Evolutionary conservation across 2,329 filamentous ascomycete genomes (phyloP), one percentile per base, ranked within the genome.

Genomic region (Aspergillus tamarii): DNA sequence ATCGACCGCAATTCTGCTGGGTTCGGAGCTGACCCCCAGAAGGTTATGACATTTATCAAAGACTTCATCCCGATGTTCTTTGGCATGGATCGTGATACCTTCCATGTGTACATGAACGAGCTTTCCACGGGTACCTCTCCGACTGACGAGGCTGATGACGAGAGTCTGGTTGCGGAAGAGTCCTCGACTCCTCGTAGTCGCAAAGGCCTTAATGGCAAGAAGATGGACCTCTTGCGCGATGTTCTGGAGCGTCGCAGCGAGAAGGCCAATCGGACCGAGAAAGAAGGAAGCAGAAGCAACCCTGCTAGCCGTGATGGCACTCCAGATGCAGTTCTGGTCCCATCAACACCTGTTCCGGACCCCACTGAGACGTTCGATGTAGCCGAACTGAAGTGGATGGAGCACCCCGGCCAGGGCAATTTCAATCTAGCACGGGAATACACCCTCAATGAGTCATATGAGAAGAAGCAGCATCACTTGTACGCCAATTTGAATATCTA

Each of bases 401-500:
- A 86, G 78, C 80, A 89, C 81, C 80, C 86, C 72, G 70, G 82
- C 81, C 74, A 83, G 81, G 77, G 84, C 48, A 83, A 86, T 73
- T 76, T 87, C 83, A 73, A 85, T 82, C 45, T 88, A 86, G 69
- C 87, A 84, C 73, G 88, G 84, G 79, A 87, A 86, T 79, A 94
- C 85, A 83, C 91, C 80, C 65, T 87, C 48, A 93, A 97, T 65
- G 91, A 93, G 58, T 89, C 91, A 63, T 96, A 95, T 79, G 85
- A 86, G 69, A 91, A 94, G 54, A 88, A 89, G 12, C 89, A 88
- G 79, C 96, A 93, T 82, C 94, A 94, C 75, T 88, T 98, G 75
- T 99, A 96, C 81, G 90, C 90, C 76, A 98, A 97, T 77, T 87
- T 93, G 72, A 92, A 91, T 4, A 90, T 99, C 64, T 97, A 93